A percentile compares a stretch with the other conserved stretches of the same genome.
phyloP scores from a whole-genome alignment of 129 eudicot genomes.

The Scalesia atractyloides region DNA sequence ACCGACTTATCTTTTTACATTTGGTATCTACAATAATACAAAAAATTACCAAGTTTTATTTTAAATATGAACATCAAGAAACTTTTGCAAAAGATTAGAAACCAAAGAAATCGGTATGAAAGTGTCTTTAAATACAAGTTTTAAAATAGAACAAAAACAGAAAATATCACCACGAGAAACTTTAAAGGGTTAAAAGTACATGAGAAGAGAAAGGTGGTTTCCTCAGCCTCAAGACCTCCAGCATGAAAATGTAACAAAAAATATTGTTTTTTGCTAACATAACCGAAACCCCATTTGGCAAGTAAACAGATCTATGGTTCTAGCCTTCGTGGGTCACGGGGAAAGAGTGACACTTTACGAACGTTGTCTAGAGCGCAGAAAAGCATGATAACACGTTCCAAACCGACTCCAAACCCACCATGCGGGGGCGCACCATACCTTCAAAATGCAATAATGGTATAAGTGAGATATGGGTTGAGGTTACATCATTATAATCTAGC shows the following conservation, averaged over 20 bases:
- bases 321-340: slow-evolving; percentile 73
- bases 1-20: too few relatives aligned
- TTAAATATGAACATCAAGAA: too few relatives aligned
- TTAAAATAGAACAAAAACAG: slow-evolving; percentile 9
- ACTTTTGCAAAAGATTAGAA: too few relatives aligned
- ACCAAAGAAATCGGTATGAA: too few relatives aligned
- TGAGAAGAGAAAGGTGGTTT: slow-evolving; percentile 8
- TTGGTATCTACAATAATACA: too few relatives aligned
- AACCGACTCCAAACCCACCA: slow-evolving; percentile 84
- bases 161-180: slow-evolving; percentile 12
- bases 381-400: slow-evolving; percentile 82
- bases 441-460: slow-evolving; percentile 1
- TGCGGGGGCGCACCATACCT: slow-evolving; percentile 81
- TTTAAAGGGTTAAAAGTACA: not conserved
- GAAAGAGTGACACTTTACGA: slow-evolving; percentile 67
- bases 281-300: not conserved
- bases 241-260: not conserved
- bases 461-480: not conserved
- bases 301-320: slow-evolving; percentile 36
- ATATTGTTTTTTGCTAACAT: not conserved
- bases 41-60: too few relatives aligned
- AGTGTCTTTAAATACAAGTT: not conserved
- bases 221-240: not conserved
- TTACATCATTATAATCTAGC: not conserved
- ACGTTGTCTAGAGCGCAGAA: slow-evolving; percentile 71